Evolutionary conservation across 139 green algal species (phyloP).

Genomic region (Zygnema cylindricum): DNA sequence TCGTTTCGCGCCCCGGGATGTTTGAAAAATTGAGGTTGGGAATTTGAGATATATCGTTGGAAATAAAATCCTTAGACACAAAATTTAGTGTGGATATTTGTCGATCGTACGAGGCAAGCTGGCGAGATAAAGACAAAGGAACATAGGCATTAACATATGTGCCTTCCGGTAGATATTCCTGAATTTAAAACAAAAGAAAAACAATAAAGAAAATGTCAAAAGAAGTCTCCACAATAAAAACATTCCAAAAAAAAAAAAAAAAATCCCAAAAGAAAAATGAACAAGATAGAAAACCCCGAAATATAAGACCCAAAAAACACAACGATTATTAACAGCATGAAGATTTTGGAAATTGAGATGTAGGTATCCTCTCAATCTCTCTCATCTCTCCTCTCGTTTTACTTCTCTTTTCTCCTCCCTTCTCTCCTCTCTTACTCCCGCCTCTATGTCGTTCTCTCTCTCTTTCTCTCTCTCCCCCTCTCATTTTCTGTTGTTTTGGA

Average conservation of each 20-base stretch:
- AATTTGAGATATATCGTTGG: neutral
- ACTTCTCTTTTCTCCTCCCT: no score
- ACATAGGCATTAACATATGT: conserved; percentile 51
- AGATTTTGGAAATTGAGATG: no score
- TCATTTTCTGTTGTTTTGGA: neutral
- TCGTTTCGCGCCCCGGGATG: neutral
- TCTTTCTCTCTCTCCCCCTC: conserved; percentile 18
- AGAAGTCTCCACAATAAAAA: no score
- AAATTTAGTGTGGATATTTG: neutral
- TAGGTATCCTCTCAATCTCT: no score
- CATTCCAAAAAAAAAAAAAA: no score
- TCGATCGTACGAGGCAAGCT: conserved; percentile 25
- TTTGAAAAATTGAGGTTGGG: neutral
- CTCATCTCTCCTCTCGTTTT: no score
- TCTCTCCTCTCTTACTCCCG: no score
- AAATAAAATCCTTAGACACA: neutral
- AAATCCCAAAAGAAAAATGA: no score
- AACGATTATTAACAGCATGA: no score
- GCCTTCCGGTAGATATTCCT: conserved; percentile 56
- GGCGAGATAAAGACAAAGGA: conserved; percentile 26
- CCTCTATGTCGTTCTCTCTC: conserved; percentile 4
- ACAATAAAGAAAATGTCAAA: no score
- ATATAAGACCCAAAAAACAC: conserved; percentile 9
- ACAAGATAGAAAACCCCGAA: conserved; percentile 33
- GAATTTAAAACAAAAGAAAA: no score